Evolutionary conservation across 2,329 filamentous ascomycete genomes (phyloP), one percentile per base, ranked within the genome.

Genomic region (Kalaharituber pfeilii): DNA sequence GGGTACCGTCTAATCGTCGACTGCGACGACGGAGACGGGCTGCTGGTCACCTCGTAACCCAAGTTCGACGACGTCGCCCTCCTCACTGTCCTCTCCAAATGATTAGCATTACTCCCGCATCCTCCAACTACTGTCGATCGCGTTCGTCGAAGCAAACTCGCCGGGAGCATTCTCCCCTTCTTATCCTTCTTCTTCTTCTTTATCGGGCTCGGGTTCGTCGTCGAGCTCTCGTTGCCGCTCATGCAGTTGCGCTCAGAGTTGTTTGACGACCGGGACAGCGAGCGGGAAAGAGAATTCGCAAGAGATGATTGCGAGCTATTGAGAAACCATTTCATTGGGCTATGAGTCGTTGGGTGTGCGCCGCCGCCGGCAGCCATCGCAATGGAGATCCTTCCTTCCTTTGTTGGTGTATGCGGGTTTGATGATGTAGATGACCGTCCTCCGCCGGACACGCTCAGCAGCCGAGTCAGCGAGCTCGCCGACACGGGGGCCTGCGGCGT

Each of bases 131-230:
- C 13, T 13, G 52, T n/a, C 13, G 30, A 20, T 15, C 50, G 36
- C 9, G n/a, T 53, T 55, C 50, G 51, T 20, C 53, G 52, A 29
- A 55, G 26, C 25, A 53, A 49, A 53, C 58, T 52, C 56, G 50
- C 18, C 53, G 24, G 20, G 54, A 51, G 24, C 50, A 53, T 52
- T 9, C 30, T 9, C 9, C 30, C 30, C 30, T 36, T 36, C 42
- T 22, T 47, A 22, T 25, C 42, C 13, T 20, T 20, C 42, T 25
- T 25, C 42, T 47, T 22, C 24, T 20, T 45, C 11, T 45, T 25
- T 1, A 25, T 22, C 13, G 5, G 13, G 5, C 18, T 47, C 42
- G 42, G 42, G 25, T 22, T 47, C 25, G 15, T 22, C n/a, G n/a
- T n/a, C n/a, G n/a, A n/a, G 24, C 42, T 47, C 42, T 47, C 42